These are phyloP conservation scores for Opeltia flavorubescens DNA, from an alignment of 495 filamentous ascomycete genomes.

Conservation along the genomic window DNA sequence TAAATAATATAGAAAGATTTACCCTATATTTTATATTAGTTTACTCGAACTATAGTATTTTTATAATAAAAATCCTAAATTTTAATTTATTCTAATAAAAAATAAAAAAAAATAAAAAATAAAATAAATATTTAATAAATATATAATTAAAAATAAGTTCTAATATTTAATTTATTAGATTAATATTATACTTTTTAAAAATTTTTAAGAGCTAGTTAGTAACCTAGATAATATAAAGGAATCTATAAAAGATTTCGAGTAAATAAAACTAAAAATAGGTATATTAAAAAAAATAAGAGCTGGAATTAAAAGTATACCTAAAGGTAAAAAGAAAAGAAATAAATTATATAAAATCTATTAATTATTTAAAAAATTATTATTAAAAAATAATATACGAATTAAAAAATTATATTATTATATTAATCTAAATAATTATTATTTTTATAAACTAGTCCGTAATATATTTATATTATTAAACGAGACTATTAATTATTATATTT, in stretches of 20 bases:
- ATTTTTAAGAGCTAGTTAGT: not conserved
- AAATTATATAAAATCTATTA: conserved; percentile 4
- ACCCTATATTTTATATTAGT: no score
- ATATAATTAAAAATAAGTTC: not conserved
- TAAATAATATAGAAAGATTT: no score
- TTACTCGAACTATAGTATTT: not conserved
- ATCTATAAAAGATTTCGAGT: not conserved
- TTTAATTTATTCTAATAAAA: no score
- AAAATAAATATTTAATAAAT: not conserved
- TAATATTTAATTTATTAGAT: not conserved
- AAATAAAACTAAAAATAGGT: no score
- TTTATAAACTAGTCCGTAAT: no score
- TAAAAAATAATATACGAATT: conserved; percentile 1
- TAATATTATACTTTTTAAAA: not conserved
- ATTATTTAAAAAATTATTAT: conserved; percentile 5
- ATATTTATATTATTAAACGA: no score
- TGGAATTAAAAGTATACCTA: no score
- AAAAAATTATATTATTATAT: conserved; percentile 5
- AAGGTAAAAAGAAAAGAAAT: no score
- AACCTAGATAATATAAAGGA: not conserved
- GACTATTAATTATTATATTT: no score
- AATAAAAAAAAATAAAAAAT: not conserved
- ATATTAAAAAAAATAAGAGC: no score
- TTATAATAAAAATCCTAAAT: no score
- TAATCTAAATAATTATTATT: no score